These are phyloP conservation scores for Lachnum nothofagi DNA, from an alignment of 2,329 filamentous ascomycete genomes.

Conservation along the genomic window DNA sequence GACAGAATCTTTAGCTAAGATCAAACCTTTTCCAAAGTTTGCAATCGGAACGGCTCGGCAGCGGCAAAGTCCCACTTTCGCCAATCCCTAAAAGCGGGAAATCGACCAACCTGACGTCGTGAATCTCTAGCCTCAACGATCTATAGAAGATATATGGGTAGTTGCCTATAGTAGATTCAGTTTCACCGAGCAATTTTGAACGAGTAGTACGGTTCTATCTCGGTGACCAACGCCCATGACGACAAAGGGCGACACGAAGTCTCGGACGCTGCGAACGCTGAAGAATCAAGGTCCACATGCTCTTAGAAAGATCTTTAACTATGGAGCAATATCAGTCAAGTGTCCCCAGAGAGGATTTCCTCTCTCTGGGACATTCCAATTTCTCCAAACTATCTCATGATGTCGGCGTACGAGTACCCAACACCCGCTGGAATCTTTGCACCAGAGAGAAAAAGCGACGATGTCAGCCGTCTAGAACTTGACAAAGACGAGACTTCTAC, in stretches of 20 bases:
- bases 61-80: background rate
- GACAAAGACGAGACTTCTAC: slow-evolving; percentile 6
- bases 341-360: slow-evolving; percentile 1
- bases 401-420: background rate
- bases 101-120: background rate
- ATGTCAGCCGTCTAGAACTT: background rate
- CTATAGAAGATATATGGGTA: slow-evolving; percentile 11
- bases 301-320: background rate
- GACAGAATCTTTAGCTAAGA: no score
- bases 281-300: background rate
- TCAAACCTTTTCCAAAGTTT: background rate
- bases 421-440: background rate
- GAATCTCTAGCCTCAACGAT: background rate
- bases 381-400: background rate
- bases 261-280: slow-evolving; percentile 3
- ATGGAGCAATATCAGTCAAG: slow-evolving; percentile 6
- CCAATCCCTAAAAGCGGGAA: background rate
- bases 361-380: background rate
- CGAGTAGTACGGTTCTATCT: slow-evolving; percentile 14
- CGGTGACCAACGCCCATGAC: slow-evolving; percentile 16
- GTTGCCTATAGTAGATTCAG: background rate
- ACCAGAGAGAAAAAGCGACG: background rate
- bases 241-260: slow-evolving; percentile 12
- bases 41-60: background rate
- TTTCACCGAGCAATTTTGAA: slow-evolving; percentile 14